These are phyloP conservation scores for Jackrogersella minutella DNA, from an alignment of 495 filamentous ascomycete genomes.

Conservation along the genomic window DNA sequence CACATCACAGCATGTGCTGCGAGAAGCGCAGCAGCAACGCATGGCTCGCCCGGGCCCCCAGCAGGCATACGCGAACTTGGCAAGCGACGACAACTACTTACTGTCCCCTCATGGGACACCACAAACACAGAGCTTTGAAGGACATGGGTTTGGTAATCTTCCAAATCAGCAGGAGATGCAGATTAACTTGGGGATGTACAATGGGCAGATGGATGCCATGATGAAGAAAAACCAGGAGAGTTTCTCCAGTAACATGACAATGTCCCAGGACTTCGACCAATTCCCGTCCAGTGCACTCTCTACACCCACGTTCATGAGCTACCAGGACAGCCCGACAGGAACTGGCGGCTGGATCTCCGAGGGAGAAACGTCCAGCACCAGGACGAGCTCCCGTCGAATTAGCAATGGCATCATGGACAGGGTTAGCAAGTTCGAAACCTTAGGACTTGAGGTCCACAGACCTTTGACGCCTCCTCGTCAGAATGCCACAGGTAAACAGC, in stretches of 20 bases:
- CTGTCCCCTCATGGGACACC: conserved; percentile 59
- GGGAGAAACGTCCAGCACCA: conserved; percentile 49
- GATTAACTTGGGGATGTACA: conserved; percentile 52
- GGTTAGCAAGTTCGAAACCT: conserved; percentile 59
- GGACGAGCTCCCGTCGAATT: conserved; percentile 54
- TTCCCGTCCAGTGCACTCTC: conserved; percentile 53
- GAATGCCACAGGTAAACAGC: conserved; percentile 61
- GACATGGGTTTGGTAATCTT: conserved; percentile 43
- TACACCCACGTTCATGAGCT: conserved; percentile 56
- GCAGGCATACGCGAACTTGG: conserved; percentile 49
- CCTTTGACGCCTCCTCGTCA: conserved; percentile 67
- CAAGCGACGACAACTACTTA: conserved; percentile 51
- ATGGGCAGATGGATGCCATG: conserved; percentile 50
- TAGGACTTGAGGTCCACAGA: conserved; percentile 54
- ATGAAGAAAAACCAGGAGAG: conserved; percentile 54
- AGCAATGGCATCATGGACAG: conserved; percentile 64
- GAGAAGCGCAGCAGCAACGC: conserved; percentile 79
- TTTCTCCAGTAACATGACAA: conserved; percentile 44
- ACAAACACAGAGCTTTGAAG: conserved; percentile 53
- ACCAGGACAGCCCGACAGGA: conserved; percentile 52
- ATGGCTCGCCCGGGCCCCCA: conserved; percentile 67
- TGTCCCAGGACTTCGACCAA: conserved; percentile 50
- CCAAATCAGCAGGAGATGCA: conserved; percentile 44
- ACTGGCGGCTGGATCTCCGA: conserved; percentile 58
- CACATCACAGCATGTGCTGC: conserved; percentile 67